phyloP scores from a whole-genome alignment of 23 red algal species.

The Rhodosorus marinus region DNA sequence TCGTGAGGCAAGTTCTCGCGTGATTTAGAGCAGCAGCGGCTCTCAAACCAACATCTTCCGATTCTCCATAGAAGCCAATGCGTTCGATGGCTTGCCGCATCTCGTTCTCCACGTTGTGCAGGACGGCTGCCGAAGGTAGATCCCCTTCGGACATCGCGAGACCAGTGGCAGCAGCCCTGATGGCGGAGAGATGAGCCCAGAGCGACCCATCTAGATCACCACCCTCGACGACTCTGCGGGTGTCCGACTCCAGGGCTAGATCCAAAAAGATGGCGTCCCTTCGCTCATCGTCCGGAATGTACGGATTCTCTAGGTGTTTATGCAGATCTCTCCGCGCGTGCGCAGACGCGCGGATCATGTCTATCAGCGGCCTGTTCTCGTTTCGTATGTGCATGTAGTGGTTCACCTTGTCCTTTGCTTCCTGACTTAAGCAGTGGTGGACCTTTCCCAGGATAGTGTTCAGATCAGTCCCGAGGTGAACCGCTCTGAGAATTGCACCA shows the following conservation, averaged over 20 bases:
- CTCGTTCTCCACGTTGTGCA: constrained; percentile 32
- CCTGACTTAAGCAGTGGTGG: constrained; percentile 22
- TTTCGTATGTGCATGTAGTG: constrained; percentile 20
- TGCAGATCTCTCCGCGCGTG: constrained; percentile 17
- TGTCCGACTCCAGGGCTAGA: constrained; percentile 51
- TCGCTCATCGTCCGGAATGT: constrained; percentile 14
- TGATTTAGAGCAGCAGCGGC: constrained; percentile 48
- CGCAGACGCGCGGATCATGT: constrained; percentile 26
- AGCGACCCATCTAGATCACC: constrained; percentile 41
- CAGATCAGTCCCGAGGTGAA: constrained; percentile 79
- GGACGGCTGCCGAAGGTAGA: constrained; percentile 19
- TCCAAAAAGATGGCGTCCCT: constrained; percentile 71
- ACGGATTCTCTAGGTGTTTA: constrained; percentile 20
- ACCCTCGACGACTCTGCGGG: constrained; percentile 30
- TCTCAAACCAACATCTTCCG: constrained; percentile 55
- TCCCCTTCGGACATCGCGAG: constrained; percentile 18
- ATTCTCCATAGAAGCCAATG: constrained; percentile 39
- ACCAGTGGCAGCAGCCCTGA: constrained; percentile 14
- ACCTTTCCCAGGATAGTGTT: constrained; percentile 29
- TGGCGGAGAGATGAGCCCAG: constrained; percentile 27
- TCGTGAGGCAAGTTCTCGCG: constrained; percentile 27
- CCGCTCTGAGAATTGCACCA: constrained; percentile 34
- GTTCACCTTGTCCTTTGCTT: constrained; percentile 21
- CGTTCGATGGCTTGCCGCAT: constrained; percentile 21
- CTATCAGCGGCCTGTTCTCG: constrained; percentile 5